These are phyloP conservation scores for Boletus tylopilopsis DNA, from an alignment of 768 basidiomycete genomes.

Conservation along the genomic window DNA sequence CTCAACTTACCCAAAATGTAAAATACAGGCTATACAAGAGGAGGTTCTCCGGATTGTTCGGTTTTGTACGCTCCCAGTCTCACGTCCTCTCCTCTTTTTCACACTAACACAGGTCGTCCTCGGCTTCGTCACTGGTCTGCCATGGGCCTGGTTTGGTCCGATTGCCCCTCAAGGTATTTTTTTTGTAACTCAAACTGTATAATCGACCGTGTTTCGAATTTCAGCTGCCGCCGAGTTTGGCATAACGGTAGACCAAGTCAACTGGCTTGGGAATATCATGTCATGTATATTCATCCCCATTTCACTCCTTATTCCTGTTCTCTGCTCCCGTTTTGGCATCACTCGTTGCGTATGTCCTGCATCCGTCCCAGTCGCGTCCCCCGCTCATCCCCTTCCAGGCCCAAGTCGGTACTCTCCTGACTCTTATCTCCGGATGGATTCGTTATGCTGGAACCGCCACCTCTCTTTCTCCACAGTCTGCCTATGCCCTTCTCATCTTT, in stretches of 20 bases:
- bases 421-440: conserved; percentile 70
- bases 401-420: conserved; percentile 48
- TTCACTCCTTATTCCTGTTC: conserved; percentile 54
- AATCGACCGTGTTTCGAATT: background rate
- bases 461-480: conserved; percentile 46
- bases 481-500: conserved; percentile 65
- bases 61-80: conserved; percentile 44
- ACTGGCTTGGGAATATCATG: conserved; percentile 77
- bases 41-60: conserved; percentile 62
- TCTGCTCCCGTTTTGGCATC: conserved; percentile 59
- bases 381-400: conserved; percentile 41
- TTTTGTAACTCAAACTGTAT: background rate
- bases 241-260: conserved; percentile 68
- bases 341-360: conserved; percentile 52
- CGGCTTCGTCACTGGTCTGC: conserved; percentile 60
- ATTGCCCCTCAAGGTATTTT: conserved; percentile 61
- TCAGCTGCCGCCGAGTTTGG: conserved; percentile 61
- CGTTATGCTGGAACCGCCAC: conserved; percentile 66
- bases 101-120: conserved; percentile 47
- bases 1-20: background rate
- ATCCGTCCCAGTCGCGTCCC: background rate
- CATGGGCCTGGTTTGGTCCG: conserved; percentile 82
- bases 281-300: conserved; percentile 59
- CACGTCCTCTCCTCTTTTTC: background rate
- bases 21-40: conserved; percentile 64